Conservation (phyloP, 208 protist genomes). For the Spongospora subterranea region DNA sequence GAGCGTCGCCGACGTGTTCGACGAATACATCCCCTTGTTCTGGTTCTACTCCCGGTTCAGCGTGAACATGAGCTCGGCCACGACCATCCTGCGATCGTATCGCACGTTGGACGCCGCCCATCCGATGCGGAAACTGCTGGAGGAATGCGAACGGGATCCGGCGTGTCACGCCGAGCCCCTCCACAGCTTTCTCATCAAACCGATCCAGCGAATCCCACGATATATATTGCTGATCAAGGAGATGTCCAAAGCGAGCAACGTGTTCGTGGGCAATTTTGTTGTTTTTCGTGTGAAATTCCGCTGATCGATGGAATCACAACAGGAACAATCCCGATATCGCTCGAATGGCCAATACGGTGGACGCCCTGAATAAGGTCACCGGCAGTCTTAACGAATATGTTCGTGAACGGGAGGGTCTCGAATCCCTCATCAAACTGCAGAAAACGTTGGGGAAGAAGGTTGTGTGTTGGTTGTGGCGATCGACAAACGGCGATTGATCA, state of each 20-base stretch:
- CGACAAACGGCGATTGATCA: not conserved
- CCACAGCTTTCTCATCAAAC: slow-evolving; percentile 11
- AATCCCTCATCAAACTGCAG: not conserved
- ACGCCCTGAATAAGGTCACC: not conserved
- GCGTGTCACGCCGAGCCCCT: not conserved
- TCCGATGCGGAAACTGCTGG: not conserved
- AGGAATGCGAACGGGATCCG: slow-evolving; percentile 27
- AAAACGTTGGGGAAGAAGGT: slow-evolving; percentile 8
- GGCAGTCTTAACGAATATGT: slow-evolving; percentile 16
- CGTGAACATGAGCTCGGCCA: slow-evolving; percentile 15
- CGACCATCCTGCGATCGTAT: not conserved
- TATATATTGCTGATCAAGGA: slow-evolving; percentile 14
- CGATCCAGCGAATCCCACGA: slow-evolving; percentile 48
- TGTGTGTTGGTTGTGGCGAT: not conserved
- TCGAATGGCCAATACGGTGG: not conserved
- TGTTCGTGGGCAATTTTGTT: not conserved
- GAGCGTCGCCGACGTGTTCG: slow-evolving; percentile 37
- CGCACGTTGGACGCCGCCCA: not conserved
- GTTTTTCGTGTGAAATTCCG: not conserved
- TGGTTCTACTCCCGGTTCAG: slow-evolving; percentile 38
- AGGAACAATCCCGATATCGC: not conserved
- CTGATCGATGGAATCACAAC: not conserved
- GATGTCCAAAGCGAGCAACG: not conserved
- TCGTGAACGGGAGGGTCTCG: not conserved
- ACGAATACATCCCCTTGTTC: slow-evolving; percentile 18